Evolutionary conservation across 805 yeast species (phyloP).

Genomic region (Brettanomyces nanus): DNA sequence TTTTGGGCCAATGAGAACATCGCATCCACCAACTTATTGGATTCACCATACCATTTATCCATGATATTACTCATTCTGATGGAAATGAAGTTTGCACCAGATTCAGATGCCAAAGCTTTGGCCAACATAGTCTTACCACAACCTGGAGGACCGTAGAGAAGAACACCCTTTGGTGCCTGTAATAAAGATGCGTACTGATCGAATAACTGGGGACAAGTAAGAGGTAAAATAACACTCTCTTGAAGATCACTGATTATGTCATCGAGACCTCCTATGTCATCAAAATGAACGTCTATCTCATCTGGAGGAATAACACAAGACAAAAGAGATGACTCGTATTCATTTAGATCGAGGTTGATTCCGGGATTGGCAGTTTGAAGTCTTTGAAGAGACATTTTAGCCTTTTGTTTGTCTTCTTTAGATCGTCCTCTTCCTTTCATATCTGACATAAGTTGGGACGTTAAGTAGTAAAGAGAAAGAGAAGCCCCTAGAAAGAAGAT

Average conservation of each 20-base stretch:
- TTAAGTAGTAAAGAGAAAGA: conserved; percentile 40
- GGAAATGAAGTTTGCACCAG: conserved; percentile 85
- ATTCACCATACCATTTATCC: conserved; percentile 98
- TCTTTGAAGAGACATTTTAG: conserved; percentile 46
- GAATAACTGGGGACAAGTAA: conserved; percentile 71
- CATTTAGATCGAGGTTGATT: conserved; percentile 44
- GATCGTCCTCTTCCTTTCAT: conserved; percentile 34
- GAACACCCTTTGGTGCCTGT: conserved; percentile 91
- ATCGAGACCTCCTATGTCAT: conserved; percentile 86
- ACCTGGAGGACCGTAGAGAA: conserved; percentile 93
- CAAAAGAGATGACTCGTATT: conserved; percentile 72
- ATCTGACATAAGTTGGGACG: conserved; percentile 23
- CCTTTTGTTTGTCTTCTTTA: conserved; percentile 54
- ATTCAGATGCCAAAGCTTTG: conserved; percentile 86
- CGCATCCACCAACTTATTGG: conserved; percentile 89
- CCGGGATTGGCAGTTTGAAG: conserved; percentile 55
- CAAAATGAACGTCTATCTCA: conserved; percentile 69
- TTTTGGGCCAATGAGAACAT: conserved; percentile 84
- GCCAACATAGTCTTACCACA: conserved; percentile 98
- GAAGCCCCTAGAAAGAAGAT: conserved; percentile 37
- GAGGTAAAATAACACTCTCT: conserved; percentile 84
- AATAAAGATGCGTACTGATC: conserved; percentile 57
- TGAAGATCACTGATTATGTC: conserved; percentile 73
- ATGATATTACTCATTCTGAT: conserved; percentile 87
- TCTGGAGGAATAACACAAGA: conserved; percentile 76